Evolutionary conservation across 1,284 basidiomycete genomes (phyloP), one percentile per base, ranked within the genome.

Genomic region (Sporisorium graminicola): DNA sequence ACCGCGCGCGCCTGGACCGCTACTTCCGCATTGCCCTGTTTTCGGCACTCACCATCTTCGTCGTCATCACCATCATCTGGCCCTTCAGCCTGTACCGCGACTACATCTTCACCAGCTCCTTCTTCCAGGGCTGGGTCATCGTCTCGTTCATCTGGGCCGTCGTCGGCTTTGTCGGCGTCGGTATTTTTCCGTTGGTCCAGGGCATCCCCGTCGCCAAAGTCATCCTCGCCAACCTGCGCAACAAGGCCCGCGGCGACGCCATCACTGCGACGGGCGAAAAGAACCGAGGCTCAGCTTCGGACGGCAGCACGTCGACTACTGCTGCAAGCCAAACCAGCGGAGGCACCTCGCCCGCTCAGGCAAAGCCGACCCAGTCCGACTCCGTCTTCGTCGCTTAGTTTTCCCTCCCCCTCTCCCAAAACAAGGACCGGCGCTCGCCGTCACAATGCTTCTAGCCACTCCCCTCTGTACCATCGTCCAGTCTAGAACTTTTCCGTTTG

Each of bases 41-140:
- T 31, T 60, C 72, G 8, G 58, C 70, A 3, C 63, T 65, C 7
- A 59, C 71, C 9, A 61, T 80, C 42, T 82, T 81, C 53, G 64
- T 82, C 12, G 78, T 82, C 16, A 74, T 85, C 56, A 81, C 82
- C 63, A 75, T 85, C 65, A 79, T 86, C 42, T 84, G 78, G 78
- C 84, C 84, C 2, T 80, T 85, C 42, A 71, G 71, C 10, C 77
- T 86, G 46, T 86, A 84, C 64, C 71, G 83, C 9, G 74, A 79
- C 61, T 85, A 84, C 74, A 78, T 84, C 54, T 86, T 86, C 60
- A 65, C 68, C 10, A 60, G 62, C 29, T 58, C 50, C n/a, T 86
- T 85, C 67, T 84, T 85, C 57, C 58, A 65, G 12, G 83, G 83
- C 22, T 85, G 83, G 83, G 67, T 82, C 12, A 66, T 78, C 3